Evolutionary conservation across 2,329 filamentous ascomycete genomes (phyloP), one percentile per base, ranked within the genome.

Genomic region (Aspergillus sp.): DNA sequence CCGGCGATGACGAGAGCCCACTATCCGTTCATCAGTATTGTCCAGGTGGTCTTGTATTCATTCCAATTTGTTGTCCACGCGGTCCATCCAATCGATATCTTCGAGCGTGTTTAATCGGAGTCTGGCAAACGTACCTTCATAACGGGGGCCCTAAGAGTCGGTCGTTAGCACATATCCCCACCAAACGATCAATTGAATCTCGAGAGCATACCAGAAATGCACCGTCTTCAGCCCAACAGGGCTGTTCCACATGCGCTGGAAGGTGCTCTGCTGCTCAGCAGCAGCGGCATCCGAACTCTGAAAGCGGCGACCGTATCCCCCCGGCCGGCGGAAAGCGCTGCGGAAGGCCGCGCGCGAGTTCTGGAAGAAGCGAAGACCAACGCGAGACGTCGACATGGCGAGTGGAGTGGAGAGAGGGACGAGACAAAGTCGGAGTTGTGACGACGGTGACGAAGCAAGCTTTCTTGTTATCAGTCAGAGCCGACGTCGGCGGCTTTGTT

Each of bases 1-100:
- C 95, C 95, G 69, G 95, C 92, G 68, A 98, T 83, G 78, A 98
- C 95, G 73, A 99, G 85, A 71, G 87, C 88, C 95, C 95, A 99
- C 90, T 93, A 66, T 73, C 50, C 49, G 60, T 34, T 55, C 38
- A 34, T 59, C 28, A 64, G 54, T 31, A 57, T 28, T n/a, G 7
- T 47, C 47, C 25, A 52, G 54, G 2, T 19, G 19, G 19, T 19
- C 19, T 6, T 43, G 34, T 45, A 38, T 19, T 54, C 19, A 11
- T 51, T 30, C 22, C 8, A 41, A 19, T 22, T 23, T 8, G 19
- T 28, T 22, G 13, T 22, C 6, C 9, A 11, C 45, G 45, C 5
- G 7, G 46, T 13, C 7, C 7, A 15, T 34, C 34, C 25, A 28
- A 7, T 28, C 6, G 4, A 28, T 28, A 7, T 2, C 25, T 28